Evolutionary conservation across 129 eudicot genomes (phyloP).

Genomic region (Centella asiatica): DNA sequence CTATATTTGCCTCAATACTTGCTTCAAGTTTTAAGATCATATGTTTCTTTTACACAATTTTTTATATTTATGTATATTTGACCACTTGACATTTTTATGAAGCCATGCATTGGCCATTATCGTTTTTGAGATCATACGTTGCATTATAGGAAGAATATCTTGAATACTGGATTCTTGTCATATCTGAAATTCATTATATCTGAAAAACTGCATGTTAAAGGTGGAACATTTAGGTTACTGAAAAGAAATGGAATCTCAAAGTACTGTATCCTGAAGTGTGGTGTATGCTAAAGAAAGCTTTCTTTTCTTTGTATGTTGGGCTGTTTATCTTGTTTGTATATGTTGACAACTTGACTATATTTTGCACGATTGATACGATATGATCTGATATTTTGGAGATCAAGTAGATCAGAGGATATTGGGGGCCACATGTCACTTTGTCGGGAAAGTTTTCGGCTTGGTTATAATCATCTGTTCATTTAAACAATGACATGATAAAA

Average conservation of each 20-base stretch:
- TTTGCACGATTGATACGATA: background rate
- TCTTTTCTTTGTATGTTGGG: background rate
- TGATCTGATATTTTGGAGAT: background rate
- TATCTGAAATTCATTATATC: too few relatives aligned
- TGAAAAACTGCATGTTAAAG: too few relatives aligned
- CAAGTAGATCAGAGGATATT: background rate
- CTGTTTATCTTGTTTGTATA: background rate
- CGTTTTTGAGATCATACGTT: background rate
- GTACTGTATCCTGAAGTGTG: background rate
- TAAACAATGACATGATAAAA: background rate
- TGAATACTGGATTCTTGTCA: too few relatives aligned
- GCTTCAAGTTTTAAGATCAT: background rate
- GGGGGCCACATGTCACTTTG: too few relatives aligned
- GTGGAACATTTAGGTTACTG: background rate
- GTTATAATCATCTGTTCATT: background rate
- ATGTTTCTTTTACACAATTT: background rate
- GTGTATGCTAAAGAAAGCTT: background rate
- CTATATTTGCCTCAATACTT: too few relatives aligned
- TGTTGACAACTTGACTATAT: background rate
- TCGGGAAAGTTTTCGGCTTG: too few relatives aligned
- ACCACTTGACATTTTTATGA: too few relatives aligned
- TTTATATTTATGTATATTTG: too few relatives aligned
- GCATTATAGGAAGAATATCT: background rate
- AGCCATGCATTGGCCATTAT: background rate
- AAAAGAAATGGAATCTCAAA: background rate